phyloP scores from a whole-genome alignment of 2,329 filamentous ascomycete species.

The Alternaria sp. region DNA sequence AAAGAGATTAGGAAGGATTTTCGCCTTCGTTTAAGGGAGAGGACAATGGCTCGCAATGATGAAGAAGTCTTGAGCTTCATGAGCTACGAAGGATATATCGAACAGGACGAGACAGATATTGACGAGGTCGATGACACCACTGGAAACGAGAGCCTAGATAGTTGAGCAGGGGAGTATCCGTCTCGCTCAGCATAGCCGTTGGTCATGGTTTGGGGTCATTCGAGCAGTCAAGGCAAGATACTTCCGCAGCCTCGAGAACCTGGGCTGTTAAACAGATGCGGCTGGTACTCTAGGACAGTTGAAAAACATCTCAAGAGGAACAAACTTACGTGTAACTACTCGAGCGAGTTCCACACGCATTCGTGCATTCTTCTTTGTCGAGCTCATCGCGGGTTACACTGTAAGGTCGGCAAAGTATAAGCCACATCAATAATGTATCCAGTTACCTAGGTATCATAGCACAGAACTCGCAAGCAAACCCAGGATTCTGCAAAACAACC shows the following conservation, averaged over 20 bases:
- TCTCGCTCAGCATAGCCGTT: neutral
- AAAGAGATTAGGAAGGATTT: too few species aligned
- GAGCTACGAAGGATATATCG: neutral
- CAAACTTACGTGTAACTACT: neutral
- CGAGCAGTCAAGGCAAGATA: too few species aligned
- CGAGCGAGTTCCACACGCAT: neutral
- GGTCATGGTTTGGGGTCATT: neutral
- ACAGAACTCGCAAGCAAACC: neutral
- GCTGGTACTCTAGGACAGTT: too few species aligned
- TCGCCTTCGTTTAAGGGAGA: too few species aligned
- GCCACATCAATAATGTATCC: neutral
- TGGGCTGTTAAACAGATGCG: neutral
- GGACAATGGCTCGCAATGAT: too few species aligned
- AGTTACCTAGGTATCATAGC: neutral
- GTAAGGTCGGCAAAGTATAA: neutral
- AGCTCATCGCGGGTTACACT: too few species aligned
- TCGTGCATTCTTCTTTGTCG: too few species aligned
- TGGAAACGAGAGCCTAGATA: neutral
- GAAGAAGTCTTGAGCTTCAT: neutral
- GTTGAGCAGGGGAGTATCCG: neutral
- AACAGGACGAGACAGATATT: too few species aligned
- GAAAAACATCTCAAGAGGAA: too few species aligned
- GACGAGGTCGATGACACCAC: neutral
- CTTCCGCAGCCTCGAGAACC: fast-evolving
- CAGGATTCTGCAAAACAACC: neutral